Percentiles rank a stretch among this genome's conserved stretches.
Evolutionary conservation across 2,329 filamentous ascomycete species (phyloP).

Genomic region (Botrytis elliptica): DNA sequence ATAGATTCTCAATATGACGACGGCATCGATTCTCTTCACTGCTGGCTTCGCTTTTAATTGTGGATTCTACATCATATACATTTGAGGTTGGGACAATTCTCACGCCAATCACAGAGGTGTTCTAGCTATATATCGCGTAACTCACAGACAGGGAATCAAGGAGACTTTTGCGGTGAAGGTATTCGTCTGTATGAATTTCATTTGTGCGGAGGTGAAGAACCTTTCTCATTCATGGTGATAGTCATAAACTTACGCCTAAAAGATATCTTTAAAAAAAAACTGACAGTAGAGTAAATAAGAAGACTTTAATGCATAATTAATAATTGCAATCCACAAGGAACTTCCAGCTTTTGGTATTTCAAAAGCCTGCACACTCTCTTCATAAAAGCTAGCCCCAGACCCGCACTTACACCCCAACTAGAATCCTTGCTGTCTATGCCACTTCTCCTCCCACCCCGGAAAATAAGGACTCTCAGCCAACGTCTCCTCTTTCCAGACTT

Average conservation of each 20-base stretch:
- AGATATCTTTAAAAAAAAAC: neutral
- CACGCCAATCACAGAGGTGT: too few species aligned
- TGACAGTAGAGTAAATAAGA: neutral
- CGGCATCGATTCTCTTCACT: neutral
- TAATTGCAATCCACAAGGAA: neutral
- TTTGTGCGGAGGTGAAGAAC: too few species aligned
- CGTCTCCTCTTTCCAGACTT: slow-evolving; percentile 57
- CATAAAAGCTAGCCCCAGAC: neutral
- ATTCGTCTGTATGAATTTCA: neutral
- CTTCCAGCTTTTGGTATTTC: neutral
- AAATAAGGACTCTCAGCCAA: slow-evolving; percentile 75
- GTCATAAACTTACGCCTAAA: neutral
- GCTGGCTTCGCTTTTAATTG: neutral
- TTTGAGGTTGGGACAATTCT: neutral
- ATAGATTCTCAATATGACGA: neutral
- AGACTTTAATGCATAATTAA: neutral
- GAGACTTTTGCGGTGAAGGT: neutral
- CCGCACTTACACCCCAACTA: slow-evolving; percentile 15
- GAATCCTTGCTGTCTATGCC: slow-evolving; percentile 64
- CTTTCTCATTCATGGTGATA: neutral
- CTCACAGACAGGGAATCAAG: accelerated
- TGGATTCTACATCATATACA: neutral
- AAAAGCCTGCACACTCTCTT: neutral
- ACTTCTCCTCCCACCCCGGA: slow-evolving; percentile 73
- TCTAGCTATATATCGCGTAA: too few species aligned